A percentile compares a stretch with the other conserved stretches of the same genome.
Evolutionary conservation across 1,284 basidiomycete species (phyloP).

Genomic region (Leccinum solheimii): DNA sequence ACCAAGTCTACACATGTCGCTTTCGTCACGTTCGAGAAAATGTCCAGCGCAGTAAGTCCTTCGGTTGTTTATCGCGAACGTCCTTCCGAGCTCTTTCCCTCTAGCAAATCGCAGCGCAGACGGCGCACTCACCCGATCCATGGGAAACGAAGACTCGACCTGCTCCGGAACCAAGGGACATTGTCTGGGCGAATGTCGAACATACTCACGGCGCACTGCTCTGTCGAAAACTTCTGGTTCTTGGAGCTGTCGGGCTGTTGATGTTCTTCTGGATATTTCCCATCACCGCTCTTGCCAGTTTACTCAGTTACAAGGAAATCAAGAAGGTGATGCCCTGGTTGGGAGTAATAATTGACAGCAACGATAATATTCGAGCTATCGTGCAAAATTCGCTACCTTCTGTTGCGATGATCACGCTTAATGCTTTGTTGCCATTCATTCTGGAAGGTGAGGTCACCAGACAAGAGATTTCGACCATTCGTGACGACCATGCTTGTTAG

Average conservation of each 20-base stretch:
- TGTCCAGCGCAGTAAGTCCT: slow-evolving; percentile 77
- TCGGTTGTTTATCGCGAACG: background rate
- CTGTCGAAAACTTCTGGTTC: slow-evolving; percentile 69
- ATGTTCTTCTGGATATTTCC: slow-evolving; percentile 89
- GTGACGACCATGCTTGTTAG: slow-evolving; percentile 40
- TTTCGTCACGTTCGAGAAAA: slow-evolving; percentile 97
- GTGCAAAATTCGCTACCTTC: slow-evolving; percentile 93
- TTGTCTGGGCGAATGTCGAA: slow-evolving; percentile 90
- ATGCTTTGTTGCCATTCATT: slow-evolving; percentile 86
- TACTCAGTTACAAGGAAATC: slow-evolving; percentile 91
- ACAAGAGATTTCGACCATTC: background rate
- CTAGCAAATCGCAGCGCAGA: slow-evolving; percentile 89
- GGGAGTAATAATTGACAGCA: slow-evolving; percentile 73
- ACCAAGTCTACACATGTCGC: slow-evolving; percentile 83
- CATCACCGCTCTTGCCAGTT: slow-evolving; percentile 78
- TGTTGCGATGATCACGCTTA: slow-evolving; percentile 86
- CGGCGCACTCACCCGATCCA: slow-evolving; percentile 74
- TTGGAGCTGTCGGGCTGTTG: slow-evolving; percentile 66
- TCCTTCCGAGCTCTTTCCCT: background rate
- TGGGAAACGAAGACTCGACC: slow-evolving; percentile 66
- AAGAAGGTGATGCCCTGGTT: slow-evolving; percentile 88
- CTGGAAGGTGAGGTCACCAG: slow-evolving; percentile 68
- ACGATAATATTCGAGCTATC: slow-evolving; percentile 78
- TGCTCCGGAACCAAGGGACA: slow-evolving; percentile 94
- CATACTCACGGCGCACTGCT: slow-evolving; percentile 58